A percentile compares a stretch with the other conserved stretches of the same genome.
These are phyloP conservation scores for Phytophthora meadii DNA, from an alignment of 352 stramenopile genomes.

Conservation along the genomic window DNA sequence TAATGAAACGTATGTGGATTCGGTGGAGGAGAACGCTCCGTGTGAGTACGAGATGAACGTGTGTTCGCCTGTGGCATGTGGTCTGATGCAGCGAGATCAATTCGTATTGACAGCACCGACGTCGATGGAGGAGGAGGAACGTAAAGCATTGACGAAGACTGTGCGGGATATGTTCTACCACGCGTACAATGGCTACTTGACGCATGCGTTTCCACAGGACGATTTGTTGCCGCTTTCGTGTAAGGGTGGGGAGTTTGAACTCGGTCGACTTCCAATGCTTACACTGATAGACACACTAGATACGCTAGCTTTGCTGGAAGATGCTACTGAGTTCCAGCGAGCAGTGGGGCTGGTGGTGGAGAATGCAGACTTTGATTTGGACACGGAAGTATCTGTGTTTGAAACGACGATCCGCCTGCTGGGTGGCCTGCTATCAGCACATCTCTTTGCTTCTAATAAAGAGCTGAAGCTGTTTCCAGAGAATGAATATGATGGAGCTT, in stretches of 20 bases:
- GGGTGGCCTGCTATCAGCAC: conserved; percentile 90
- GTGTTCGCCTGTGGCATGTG: conserved; percentile 78
- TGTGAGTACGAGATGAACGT: conserved; percentile 76
- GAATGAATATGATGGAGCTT: conserved; percentile 91
- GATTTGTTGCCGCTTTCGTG: conserved; percentile 80
- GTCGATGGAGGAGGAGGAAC: conserved; percentile 65
- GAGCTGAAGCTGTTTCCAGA: conserved; percentile 57
- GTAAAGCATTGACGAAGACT: conserved; percentile 54
- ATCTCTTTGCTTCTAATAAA: conserved; percentile 79
- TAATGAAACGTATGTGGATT: conserved; percentile 88
- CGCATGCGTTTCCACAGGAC: conserved; percentile 84
- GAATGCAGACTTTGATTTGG: conserved; percentile 78
- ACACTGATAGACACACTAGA: conserved; percentile 93
- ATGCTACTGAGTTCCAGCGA: conserved; percentile 75
- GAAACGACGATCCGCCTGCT: conserved; percentile 94
- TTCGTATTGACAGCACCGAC: conserved; percentile 63
- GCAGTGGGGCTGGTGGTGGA: conserved; percentile 70
- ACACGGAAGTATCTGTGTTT: conserved; percentile 93
- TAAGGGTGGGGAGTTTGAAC: conserved; percentile 72
- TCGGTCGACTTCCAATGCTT: conserved; percentile 83
- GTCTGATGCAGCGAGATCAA: conserved; percentile 73
- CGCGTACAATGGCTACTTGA: conserved; percentile 87
- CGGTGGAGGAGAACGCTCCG: conserved; percentile 51
- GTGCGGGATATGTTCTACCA: conserved; percentile 93
- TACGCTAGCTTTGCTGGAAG: conserved; percentile 88